Evolutionary conservation across 2,329 filamentous ascomycete species (phyloP), one percentile per base, ranked within the genome.

Genomic region (Fusarium dlaminii): DNA sequence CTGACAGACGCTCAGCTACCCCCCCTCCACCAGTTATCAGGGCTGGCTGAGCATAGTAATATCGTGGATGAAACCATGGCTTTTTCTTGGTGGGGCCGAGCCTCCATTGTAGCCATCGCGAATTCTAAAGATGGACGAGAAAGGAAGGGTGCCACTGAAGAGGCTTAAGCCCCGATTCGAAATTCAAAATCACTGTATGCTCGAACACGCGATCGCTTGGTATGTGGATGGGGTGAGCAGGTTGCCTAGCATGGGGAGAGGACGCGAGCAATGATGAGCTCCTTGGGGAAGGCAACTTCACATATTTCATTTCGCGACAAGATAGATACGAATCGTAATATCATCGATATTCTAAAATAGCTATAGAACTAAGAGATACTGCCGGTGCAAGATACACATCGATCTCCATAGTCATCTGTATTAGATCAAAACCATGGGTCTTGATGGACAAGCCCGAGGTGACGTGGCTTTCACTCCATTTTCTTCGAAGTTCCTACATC

Each of bases 111-210:
- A 17, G 46, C 6, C 10, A 18, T 49, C 20, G 3, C 29, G 45
- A 12, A 17, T n/a, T n/a, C n/a, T n/a, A 0, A 12, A 17, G 3
- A 9, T 8, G 14, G 27, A 13, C 4, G 29, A 49, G 20, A 18
- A 2, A 49, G 9, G 7, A n/a, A 49, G 4, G 0, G 22, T 3
- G 9, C 5, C 20, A 4, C 7, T 17, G 10, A n/a, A 9, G 5
- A 49, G 14, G 29, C 14, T 20, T 4, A 30, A 17, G 20, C 10
- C 14, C 14, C 12, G 7, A 6, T 49, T 9, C 5, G 20, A 0
- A 3, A n/a, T n/a, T 4, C 8, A 4, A 18, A 12, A 13, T 13
- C 6, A 4, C 10, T n/a, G 9, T n/a, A 8, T 27, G 12, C 42
- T 45, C 17, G 17, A 22, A 20, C 18, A 3, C 4, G 13, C 3